Conservation (phyloP, 176 grass and related monocot genomes). For the Zizania latifolia region DNA sequence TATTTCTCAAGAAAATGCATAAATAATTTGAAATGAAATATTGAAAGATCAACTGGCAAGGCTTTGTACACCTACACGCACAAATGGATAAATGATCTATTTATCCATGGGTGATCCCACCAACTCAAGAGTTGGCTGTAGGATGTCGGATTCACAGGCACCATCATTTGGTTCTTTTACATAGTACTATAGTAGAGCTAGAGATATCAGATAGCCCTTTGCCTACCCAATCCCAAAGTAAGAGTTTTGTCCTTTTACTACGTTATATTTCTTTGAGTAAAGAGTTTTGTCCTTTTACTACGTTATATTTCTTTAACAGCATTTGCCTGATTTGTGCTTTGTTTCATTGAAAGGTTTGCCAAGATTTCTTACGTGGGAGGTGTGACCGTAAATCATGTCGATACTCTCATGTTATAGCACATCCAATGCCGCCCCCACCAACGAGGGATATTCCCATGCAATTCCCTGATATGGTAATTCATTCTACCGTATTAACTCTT, state of each 20-base stretch:
- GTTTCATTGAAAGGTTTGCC: conserved; percentile 47
- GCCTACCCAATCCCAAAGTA: background rate
- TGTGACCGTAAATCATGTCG: conserved; percentile 62
- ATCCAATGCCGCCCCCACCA: conserved; percentile 34
- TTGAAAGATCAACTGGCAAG: no score
- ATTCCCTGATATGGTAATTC: conserved; percentile 46
- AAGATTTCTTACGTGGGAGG: conserved; percentile 67
- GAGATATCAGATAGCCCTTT: background rate
- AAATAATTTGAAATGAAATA: background rate
- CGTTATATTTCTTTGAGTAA: background rate
- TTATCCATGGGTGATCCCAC: background rate
- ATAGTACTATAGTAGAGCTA: background rate
- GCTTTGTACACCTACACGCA: background rate
- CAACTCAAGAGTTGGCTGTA: background rate
- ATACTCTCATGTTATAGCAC: conserved; percentile 49
- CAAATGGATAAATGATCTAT: background rate
- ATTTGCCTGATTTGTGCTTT: background rate
- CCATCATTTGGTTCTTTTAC: background rate
- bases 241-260: background rate
- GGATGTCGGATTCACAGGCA: no score
- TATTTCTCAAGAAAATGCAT: background rate
- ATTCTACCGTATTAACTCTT: background rate
- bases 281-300: background rate
- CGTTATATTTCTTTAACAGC: background rate
- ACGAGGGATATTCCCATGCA: conserved; percentile 46